phyloP scores from a whole-genome alignment of 495 filamentous ascomycete species.

The Cercophora scortea region DNA sequence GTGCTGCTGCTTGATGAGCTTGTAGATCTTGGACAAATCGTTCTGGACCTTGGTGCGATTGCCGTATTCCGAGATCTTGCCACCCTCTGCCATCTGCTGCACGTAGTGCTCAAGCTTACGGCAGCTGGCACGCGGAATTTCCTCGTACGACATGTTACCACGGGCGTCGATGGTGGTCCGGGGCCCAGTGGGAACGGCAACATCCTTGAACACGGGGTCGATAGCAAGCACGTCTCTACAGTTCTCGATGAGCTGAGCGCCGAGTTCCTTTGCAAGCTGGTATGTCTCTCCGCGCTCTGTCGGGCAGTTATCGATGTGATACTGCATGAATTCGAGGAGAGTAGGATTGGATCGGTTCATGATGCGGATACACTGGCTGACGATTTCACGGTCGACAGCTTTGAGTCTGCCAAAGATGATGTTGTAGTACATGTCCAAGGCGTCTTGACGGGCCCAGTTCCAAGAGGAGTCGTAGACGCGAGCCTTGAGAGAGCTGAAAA shows the following conservation, averaged over 20 bases:
- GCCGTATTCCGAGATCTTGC: slow-evolving; percentile 96
- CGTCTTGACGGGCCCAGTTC: slow-evolving; percentile 99
- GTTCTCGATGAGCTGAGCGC: slow-evolving; percentile 90
- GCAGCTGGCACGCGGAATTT: slow-evolving; percentile 79
- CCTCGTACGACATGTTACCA: slow-evolving; percentile 83
- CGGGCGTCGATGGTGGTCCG: slow-evolving; percentile 82
- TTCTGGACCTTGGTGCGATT: slow-evolving; percentile 97
- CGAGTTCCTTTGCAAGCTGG: slow-evolving; percentile 91
- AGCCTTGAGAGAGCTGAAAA: slow-evolving; percentile 88
- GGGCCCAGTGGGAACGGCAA: slow-evolving; percentile 83
- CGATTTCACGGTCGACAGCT: slow-evolving; percentile 93
- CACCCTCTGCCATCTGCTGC: slow-evolving; percentile 95
- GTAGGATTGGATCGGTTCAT: slow-evolving; percentile 98
- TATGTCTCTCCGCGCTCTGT: slow-evolving; percentile 97
- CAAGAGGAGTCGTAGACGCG: slow-evolving; percentile 96
- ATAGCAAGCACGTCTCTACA: slow-evolving; percentile 83
- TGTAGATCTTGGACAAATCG: slow-evolving; percentile 88
- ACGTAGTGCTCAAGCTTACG: slow-evolving; percentile 98
- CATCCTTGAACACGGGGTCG: slow-evolving; percentile 90
- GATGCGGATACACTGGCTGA: slow-evolving; percentile 95
- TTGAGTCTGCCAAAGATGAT: slow-evolving; percentile 95
- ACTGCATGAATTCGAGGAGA: slow-evolving; percentile 98
- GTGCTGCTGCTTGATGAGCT: slow-evolving; percentile 94
- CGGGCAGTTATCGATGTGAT: slow-evolving; percentile 98
- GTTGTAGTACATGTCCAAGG: slow-evolving; percentile 97